A percentile compares a stretch with the other conserved stretches of the same genome.
These are phyloP conservation scores for Diphasiastrum complanatum DNA, from an alignment of 83 land plant genomes.

Conservation along the genomic window DNA sequence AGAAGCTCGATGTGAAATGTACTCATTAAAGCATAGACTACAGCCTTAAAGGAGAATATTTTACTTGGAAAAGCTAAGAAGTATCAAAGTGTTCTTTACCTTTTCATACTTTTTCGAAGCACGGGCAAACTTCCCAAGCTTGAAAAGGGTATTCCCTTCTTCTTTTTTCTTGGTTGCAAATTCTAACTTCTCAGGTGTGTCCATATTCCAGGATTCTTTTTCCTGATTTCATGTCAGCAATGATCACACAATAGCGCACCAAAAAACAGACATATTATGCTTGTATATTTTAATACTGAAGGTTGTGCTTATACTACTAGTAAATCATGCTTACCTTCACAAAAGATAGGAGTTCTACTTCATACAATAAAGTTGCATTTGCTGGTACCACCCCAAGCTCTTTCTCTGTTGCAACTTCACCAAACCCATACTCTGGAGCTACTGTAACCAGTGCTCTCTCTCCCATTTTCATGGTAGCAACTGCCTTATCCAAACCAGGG, in stretches of 20 bases:
- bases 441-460: slow-evolving; percentile 63
- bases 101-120: slow-evolving; percentile 73
- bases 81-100: slow-evolving; percentile 27
- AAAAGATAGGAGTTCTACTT: slow-evolving; percentile 77
- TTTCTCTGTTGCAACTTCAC: slow-evolving; percentile 47
- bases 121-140: slow-evolving; percentile 55
- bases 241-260: neutral
- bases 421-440: slow-evolving; percentile 74
- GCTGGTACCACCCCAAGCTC: slow-evolving; percentile 80
- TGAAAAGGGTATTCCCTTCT: slow-evolving; percentile 63
- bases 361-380: slow-evolving; percentile 65
- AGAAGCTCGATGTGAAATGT: neutral
- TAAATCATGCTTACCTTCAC: slow-evolving; percentile 51
- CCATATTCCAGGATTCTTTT: slow-evolving; percentile 75
- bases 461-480: slow-evolving; percentile 77
- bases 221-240: slow-evolving; percentile 35
- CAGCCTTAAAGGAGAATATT: neutral
- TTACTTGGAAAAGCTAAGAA: neutral
- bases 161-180: slow-evolving; percentile 63
- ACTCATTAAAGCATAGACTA: neutral
- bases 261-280: neutral
- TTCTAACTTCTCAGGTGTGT: slow-evolving; percentile 50
- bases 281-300: no score
- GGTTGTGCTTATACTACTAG: no score
- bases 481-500: slow-evolving; percentile 68